Conservation (phyloP, 2,329 filamentous ascomycete genomes). For the Exserohilum turcica region DNA sequence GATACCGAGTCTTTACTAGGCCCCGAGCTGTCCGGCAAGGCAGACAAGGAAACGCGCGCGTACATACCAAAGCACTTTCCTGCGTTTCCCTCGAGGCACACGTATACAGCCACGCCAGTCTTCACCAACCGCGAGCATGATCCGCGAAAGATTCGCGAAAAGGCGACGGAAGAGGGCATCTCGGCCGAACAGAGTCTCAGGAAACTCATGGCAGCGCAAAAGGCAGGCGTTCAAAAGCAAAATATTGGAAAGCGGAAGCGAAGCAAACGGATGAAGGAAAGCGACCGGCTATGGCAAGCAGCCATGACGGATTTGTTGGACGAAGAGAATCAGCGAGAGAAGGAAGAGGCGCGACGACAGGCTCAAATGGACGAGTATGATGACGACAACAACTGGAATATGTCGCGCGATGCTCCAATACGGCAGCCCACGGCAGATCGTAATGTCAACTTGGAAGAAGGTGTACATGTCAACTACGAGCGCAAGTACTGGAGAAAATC, state of each 20-base stretch:
- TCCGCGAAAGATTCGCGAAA: constrained; percentile 64
- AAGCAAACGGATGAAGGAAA: constrained; percentile 43
- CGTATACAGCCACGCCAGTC: constrained; percentile 65
- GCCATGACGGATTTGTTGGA: constrained; percentile 58
- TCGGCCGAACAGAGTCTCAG: constrained; percentile 68
- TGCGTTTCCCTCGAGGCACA: constrained; percentile 66
- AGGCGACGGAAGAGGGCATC: constrained; percentile 68
- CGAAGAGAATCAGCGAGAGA: constrained; percentile 45
- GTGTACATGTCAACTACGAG: constrained; percentile 64
- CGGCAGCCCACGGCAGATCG: constrained; percentile 39
- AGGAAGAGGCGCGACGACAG: constrained; percentile 29
- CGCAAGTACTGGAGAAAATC: constrained; percentile 62
- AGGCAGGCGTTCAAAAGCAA: constrained; percentile 52
- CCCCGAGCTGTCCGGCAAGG: constrained; percentile 55
- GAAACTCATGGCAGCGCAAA: constrained; percentile 59
- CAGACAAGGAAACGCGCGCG: constrained; percentile 53
- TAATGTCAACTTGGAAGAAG: constrained; percentile 41
- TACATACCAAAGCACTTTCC: constrained; percentile 68
- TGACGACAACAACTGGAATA: constrained; percentile 25
- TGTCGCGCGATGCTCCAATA: constrained; percentile 26
- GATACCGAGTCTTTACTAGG: constrained; percentile 58
- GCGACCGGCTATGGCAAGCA: constrained; percentile 62
- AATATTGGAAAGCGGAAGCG: constrained; percentile 50
- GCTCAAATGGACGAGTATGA: constrained; percentile 28
- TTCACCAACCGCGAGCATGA: constrained; percentile 64